Evolutionary conservation across 2,329 filamentous ascomycete genomes (phyloP).

Genomic region (Ophiocordyceps camponoti-saundersi): DNA sequence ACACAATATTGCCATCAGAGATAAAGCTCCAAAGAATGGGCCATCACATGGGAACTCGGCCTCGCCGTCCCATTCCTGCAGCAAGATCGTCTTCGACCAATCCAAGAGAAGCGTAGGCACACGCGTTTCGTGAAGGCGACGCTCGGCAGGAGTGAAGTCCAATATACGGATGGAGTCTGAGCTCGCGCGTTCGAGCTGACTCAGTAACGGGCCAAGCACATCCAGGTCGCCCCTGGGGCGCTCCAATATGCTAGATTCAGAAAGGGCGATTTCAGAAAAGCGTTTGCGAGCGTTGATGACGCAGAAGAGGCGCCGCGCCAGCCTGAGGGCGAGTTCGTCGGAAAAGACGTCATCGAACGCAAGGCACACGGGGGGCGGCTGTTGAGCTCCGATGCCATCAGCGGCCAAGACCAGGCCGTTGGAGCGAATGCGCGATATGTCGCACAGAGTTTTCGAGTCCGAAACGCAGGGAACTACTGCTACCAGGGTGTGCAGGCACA

Average conservation of each 20-base stretch:
- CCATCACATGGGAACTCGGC: slow-evolving; percentile 53
- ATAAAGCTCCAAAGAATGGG: slow-evolving; percentile 60
- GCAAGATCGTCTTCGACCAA: slow-evolving; percentile 57
- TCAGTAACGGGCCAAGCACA: slow-evolving; percentile 29
- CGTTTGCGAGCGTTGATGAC: slow-evolving; percentile 35
- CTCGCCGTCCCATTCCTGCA: slow-evolving; percentile 67
- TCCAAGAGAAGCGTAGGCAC: slow-evolving; percentile 44
- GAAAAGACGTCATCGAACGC: slow-evolving; percentile 47
- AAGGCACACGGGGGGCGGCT: slow-evolving; percentile 33
- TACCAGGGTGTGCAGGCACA: slow-evolving; percentile 46
- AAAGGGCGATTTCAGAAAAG: slow-evolving; percentile 26
- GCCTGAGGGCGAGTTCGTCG: slow-evolving; percentile 38
- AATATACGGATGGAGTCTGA: slow-evolving; percentile 26
- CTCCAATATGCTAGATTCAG: slow-evolving; percentile 16
- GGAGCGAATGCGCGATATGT: slow-evolving; percentile 43
- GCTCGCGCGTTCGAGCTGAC: slow-evolving; percentile 35
- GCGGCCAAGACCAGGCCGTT: slow-evolving; percentile 32
- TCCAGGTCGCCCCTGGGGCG: slow-evolving; percentile 17
- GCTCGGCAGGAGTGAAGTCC: slow-evolving; percentile 31
- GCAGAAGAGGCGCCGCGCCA: slow-evolving; percentile 40
- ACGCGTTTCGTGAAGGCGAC: slow-evolving; percentile 37
- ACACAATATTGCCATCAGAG: slow-evolving; percentile 58
- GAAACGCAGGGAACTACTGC: slow-evolving; percentile 35
- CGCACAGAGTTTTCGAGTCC: slow-evolving; percentile 30
- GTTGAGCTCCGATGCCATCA: slow-evolving; percentile 25